Conservation (phyloP, 495 filamentous ascomycete genomes). For the Jackrogersella multiformis region DNA sequence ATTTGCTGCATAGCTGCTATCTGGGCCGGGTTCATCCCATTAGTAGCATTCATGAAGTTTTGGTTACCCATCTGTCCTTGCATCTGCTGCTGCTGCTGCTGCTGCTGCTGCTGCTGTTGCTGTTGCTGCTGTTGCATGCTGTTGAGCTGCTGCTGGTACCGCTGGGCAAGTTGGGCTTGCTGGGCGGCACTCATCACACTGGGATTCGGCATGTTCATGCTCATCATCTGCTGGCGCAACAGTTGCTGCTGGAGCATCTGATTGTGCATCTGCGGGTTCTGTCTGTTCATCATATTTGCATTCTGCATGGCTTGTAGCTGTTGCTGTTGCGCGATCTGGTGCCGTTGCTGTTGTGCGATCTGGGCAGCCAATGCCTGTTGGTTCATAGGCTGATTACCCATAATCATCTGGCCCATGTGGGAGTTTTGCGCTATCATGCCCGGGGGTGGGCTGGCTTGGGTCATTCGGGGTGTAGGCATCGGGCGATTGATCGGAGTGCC, state of each 20-base stretch:
- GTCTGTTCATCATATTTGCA: slow-evolving; percentile 49
- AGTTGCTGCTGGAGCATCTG: slow-evolving; percentile 51
- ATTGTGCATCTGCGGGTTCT: slow-evolving; percentile 42
- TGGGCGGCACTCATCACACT: slow-evolving; percentile 46
- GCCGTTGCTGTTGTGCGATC: slow-evolving; percentile 57
- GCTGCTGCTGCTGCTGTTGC: slow-evolving; percentile 41
- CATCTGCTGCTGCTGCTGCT: slow-evolving; percentile 49
- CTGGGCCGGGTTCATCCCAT: slow-evolving; percentile 50
- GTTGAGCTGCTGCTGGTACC: slow-evolving; percentile 44
- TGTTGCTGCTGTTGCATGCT: slow-evolving; percentile 49
- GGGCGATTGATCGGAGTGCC: slow-evolving; percentile 73
- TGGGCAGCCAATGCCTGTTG: slow-evolving; percentile 52
- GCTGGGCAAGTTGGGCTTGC: slow-evolving; percentile 53
- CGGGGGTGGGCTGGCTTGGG: slow-evolving; percentile 73
- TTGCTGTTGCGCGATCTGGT: slow-evolving; percentile 50
- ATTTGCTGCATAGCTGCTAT: slow-evolving; percentile 52
- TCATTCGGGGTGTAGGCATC: slow-evolving; percentile 76
- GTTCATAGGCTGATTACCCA: slow-evolving; percentile 62
- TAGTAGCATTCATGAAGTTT: slow-evolving; percentile 43
- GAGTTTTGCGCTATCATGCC: slow-evolving; percentile 67
- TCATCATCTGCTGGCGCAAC: slow-evolving; percentile 51
- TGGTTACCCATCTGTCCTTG: slow-evolving; percentile 51
- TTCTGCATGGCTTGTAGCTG: slow-evolving; percentile 50
- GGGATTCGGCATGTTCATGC: slow-evolving; percentile 46
- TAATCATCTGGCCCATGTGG: slow-evolving; percentile 65